phyloP scores from a whole-genome alignment of 108 stramenopile species.

The Aurantiochytrium sp. region DNA sequence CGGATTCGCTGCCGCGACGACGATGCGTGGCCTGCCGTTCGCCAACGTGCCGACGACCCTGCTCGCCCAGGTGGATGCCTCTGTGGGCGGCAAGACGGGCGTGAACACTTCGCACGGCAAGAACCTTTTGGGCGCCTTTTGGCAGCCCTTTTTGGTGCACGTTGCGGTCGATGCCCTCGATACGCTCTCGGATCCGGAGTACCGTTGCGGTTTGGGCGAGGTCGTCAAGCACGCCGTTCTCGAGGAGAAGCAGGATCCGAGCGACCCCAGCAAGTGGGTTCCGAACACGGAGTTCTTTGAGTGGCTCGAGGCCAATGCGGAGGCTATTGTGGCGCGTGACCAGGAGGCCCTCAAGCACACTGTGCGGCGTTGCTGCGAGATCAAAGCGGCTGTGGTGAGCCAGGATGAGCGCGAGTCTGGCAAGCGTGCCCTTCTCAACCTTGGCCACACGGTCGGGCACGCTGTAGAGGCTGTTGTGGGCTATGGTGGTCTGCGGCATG shows the following conservation, averaged over 20 bases:
- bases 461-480: slow-evolving; percentile 90
- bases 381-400: slow-evolving; percentile 90
- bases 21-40: slow-evolving; percentile 90
- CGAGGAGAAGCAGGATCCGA: neutral
- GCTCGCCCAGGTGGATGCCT: slow-evolving; percentile 97
- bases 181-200: slow-evolving; percentile 86
- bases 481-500: slow-evolving; percentile 87
- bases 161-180: slow-evolving; percentile 42
- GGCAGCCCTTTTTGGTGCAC: slow-evolving; percentile 70
- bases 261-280: slow-evolving; percentile 44
- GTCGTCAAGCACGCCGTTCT: slow-evolving; percentile 86
- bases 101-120: slow-evolving; percentile 93
- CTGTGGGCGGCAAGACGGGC: slow-evolving; percentile 95
- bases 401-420: slow-evolving; percentile 87
- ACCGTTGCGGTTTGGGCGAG: slow-evolving; percentile 78
- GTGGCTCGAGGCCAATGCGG: slow-evolving; percentile 83
- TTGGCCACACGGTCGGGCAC: slow-evolving; percentile 98
- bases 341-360: slow-evolving; percentile 65
- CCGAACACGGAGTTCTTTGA: slow-evolving; percentile 77
- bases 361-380: slow-evolving; percentile 75
- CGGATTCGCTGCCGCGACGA: slow-evolving; percentile 92
- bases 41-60: slow-evolving; percentile 93
- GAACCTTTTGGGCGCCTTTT: slow-evolving; percentile 97
- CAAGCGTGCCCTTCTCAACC: slow-evolving; percentile 85
- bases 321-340: slow-evolving; percentile 65